These are phyloP conservation scores for Tagetes patula DNA, from an alignment of 129 eudicot species.

Conservation along the genomic window DNA sequence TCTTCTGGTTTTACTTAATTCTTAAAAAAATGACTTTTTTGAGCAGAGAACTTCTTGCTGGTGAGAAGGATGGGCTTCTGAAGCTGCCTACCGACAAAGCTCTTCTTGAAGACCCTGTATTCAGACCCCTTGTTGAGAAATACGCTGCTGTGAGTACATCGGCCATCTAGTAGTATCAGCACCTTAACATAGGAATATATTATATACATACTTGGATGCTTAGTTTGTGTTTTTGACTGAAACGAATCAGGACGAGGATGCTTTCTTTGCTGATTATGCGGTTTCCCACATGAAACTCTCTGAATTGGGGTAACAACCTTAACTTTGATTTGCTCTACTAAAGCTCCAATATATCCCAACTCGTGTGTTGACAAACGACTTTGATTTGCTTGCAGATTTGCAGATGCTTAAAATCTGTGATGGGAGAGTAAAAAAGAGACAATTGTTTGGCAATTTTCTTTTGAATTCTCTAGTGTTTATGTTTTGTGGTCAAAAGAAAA, in stretches of 20 bases:
- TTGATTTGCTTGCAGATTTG: conserved; percentile 17
- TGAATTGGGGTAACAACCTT: conserved; percentile 59
- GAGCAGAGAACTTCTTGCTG: conserved; percentile 72
- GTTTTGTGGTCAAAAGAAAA: conserved; percentile 1
- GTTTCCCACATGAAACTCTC: conserved; percentile 80
- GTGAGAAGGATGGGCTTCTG: conserved; percentile 78
- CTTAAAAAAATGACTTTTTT: neutral
- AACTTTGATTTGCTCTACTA: too few species aligned
- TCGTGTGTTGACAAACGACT: neutral
- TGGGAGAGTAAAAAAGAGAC: neutral
- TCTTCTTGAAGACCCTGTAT: conserved; percentile 65
- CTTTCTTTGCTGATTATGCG: conserved; percentile 76
- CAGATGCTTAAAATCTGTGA: conserved; percentile 11
- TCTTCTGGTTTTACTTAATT: neutral
- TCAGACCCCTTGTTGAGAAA: conserved; percentile 71
- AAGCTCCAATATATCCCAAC: too few species aligned
- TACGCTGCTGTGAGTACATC: conserved; percentile 67
- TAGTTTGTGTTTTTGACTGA: neutral
- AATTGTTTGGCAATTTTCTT: neutral
- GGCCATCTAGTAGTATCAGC: neutral
- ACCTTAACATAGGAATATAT: neutral
- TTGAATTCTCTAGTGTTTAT: conserved; percentile 5
- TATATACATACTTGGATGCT: neutral
- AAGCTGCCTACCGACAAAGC: conserved; percentile 85
- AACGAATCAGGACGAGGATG: conserved; percentile 68